Evolutionary conservation across 352 stramenopile genomes (phyloP), one percentile per base, ranked within the genome.

Genomic region (Globisporangium cederbergense): DNA sequence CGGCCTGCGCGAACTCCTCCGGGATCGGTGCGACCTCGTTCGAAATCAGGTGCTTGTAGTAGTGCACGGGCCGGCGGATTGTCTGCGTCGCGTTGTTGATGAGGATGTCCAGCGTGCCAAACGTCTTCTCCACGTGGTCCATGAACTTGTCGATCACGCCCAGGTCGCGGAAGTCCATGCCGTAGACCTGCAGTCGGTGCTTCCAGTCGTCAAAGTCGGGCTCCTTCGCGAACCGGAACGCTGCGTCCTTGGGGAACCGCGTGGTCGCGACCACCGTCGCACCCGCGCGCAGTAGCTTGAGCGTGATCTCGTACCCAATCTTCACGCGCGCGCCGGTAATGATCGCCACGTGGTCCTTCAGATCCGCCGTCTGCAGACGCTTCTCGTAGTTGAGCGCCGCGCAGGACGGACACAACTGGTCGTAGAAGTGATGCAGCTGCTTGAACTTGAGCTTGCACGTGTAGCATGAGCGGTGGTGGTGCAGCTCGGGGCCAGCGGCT

Each of bases 71-170:
- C n/a, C 95, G 80, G 46, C 96, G 82, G 50, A 98, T 94, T 3
- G 96, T 98, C 76, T 99, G 96, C 78, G 93, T 98, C 3, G 96
- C 96, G 74, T 99, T 99, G 76, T 98, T 98, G 65, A 98, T 91
- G 40, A 99, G 70, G 34, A 98, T 93, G 74, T 99, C 95, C 40
- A 98, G 74, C 10, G 86, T 78, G 16, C 76, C 74, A 52, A 89
- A 81, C 9, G 71, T 83, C 25, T 64, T 47, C 25, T 81, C 71
- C 6, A 99, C 72, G 73, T 95, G 93, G 49, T 93, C 77, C 74
- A 95, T 96, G 65, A 98, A 98, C 58, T 81, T 83, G 73, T 99
- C 95, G 43, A 98, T 78, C 38, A 93, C 91, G 4, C 86, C 90
- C 9, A 98, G 76, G 73, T 98, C 93, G 45, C 95, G 82, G 59